Base-by-base conservation (phyloP, 1,139 yeast genomes). In the Chernovozyma aurita region DNA sequence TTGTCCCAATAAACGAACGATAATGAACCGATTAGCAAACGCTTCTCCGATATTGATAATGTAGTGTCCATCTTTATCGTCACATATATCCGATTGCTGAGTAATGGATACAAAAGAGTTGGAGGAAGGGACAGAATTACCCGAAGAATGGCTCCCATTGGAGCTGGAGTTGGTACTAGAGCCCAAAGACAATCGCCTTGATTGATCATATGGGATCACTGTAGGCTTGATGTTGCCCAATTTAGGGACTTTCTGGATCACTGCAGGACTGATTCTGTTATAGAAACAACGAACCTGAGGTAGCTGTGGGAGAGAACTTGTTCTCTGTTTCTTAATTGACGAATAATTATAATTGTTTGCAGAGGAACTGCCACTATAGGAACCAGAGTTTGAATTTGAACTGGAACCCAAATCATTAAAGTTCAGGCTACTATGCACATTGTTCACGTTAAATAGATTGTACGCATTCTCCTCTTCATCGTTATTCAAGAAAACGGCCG, bases 61-160 rank as follows among this genome's bases (percentile, higher is more conserved):
- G 53, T 85, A 87, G 57, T 88, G 94, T 0, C 96, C 96, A 45
- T 86, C 88, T 35, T 79, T 79, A 54, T 87, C 96, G 43, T 75
- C 81, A 50, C 81, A 76, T 15, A 28, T 28, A 18, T 28, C 30
- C 24, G 54, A 47, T 39, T 62, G 62, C 45, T 59, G 68, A 6
- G 27, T 8, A n/a, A 7, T 24, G 12, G 27, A 24, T 7, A 6
- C 15, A 8, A 20, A 7, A 20, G 22, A 9, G 6, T n/a, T n/a
- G n/a, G n/a, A n/a, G n/a, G n/a, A n/a, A 11, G 25, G 25, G n/a
- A 22, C 25, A 11, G 25, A 11, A n/a, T 11, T 11, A n/a, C 25
- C 25, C 17, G 21, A 8, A n/a, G n/a, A n/a, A n/a, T n/a, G n/a
- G n/a, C n/a, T n/a, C n/a, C n/a, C n/a, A n/a, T n/a, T n/a, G n/a